phyloP scores from a whole-genome alignment of 805 yeast genomes.

The Kurtzmaniella cleridarum region DNA sequence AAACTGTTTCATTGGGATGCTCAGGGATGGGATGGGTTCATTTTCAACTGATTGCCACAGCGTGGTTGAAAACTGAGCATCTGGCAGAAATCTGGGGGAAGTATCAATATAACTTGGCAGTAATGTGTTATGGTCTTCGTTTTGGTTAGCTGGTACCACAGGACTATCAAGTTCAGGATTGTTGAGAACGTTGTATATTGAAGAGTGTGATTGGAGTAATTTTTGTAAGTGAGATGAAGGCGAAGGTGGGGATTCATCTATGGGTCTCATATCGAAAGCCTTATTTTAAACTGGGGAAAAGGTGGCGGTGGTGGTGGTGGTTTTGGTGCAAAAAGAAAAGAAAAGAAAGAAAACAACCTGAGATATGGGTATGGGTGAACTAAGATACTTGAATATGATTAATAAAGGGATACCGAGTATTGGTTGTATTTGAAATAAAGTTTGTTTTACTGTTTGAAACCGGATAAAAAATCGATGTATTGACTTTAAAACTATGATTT shows the following conservation, averaged over 20 bases:
- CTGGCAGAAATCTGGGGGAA: conserved; percentile 6
- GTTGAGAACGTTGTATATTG: conserved; percentile 32
- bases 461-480: too few species aligned
- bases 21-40: conserved; percentile 12
- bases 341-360: neutral
- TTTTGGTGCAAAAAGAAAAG: neutral
- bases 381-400: too few species aligned
- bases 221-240: conserved; percentile 11
- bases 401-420: too few species aligned
- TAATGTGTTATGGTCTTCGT: neutral
- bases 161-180: conserved; percentile 36
- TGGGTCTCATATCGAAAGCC: too few species aligned
- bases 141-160: conserved; percentile 2
- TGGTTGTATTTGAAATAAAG: too few species aligned
- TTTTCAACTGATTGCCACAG: conserved; percentile 29
- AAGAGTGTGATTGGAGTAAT: conserved; percentile 32
- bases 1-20: conserved; percentile 6
- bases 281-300: neutral
- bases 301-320: neutral
- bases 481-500: too few species aligned
- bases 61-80: conserved; percentile 12
- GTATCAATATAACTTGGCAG: conserved; percentile 9
- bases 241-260: too few species aligned
- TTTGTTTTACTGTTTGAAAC: too few species aligned
- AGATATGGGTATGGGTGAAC: too few species aligned